Conservation (phyloP, 176 grass and related monocot genomes). For the Cenchrus americanus region DNA sequence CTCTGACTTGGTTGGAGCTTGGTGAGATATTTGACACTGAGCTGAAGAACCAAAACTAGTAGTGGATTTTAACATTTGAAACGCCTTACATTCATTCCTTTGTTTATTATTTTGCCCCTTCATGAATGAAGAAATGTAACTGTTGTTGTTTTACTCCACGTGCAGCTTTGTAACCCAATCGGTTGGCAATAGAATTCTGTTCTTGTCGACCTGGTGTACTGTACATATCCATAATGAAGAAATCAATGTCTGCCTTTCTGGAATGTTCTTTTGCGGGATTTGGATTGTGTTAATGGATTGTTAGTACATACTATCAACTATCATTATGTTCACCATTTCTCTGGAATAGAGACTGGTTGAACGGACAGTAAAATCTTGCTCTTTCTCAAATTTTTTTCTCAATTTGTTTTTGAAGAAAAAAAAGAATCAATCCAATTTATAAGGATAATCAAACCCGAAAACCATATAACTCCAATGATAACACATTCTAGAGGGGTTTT, state of each 20-base stretch:
- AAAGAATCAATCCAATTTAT: too few relatives aligned
- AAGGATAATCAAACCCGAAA: too few relatives aligned
- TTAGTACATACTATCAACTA: not conserved
- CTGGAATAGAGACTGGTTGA: not conserved
- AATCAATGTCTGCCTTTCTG: not conserved
- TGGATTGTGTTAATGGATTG: not conserved
- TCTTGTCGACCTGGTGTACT: not conserved
- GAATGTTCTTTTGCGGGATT: too few relatives aligned
- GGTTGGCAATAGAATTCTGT: too few relatives aligned
- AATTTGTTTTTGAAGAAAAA: too few relatives aligned
- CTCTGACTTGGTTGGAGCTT: not conserved
- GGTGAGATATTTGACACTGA: not conserved
- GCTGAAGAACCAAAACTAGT: not conserved
- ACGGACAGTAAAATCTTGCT: too few relatives aligned
- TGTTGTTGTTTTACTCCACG: not conserved
- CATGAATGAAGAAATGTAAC: not conserved
- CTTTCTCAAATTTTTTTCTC: too few relatives aligned
- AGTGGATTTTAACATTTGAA: not conserved
- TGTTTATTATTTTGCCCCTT: not conserved
- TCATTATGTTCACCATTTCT: not conserved
- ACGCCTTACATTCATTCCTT: not conserved
- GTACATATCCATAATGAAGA: slow-evolving; percentile 21
- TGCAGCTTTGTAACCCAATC: not conserved
- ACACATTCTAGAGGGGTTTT: not conserved
- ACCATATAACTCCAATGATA: too few relatives aligned